Evolutionary conservation across 352 stramenopile species (phyloP).

Genomic region (Phytopythium aichiense): DNA sequence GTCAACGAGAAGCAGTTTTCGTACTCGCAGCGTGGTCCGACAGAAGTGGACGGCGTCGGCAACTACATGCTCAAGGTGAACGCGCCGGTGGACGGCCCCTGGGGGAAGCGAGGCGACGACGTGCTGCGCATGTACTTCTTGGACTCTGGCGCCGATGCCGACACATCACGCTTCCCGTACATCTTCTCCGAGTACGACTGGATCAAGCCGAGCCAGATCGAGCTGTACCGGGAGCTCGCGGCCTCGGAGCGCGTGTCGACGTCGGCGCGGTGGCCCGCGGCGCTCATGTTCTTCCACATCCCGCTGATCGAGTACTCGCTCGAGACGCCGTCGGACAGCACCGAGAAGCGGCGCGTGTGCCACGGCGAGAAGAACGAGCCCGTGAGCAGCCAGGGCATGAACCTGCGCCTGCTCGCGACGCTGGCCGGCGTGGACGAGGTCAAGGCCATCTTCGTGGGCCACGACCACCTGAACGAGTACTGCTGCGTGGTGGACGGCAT

Average conservation of each 20-base stretch:
- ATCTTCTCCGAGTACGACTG: constrained; percentile 33
- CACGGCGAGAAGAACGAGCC: constrained; percentile 28
- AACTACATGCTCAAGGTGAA: constrained; percentile 61
- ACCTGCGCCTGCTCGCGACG: constrained; percentile 33
- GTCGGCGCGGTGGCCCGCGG: constrained; percentile 18
- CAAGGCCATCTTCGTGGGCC: constrained; percentile 52
- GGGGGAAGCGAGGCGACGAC: constrained; percentile 22
- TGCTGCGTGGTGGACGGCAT: constrained; percentile 40
- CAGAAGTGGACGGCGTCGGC: constrained; percentile 43
- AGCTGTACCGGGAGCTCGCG: constrained; percentile 34
- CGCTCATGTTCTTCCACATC: constrained; percentile 68
- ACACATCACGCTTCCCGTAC: constrained; percentile 23
- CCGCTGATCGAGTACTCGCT: constrained; percentile 43
- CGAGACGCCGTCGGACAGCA: constrained; percentile 13
- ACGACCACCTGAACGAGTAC: constrained; percentile 66
- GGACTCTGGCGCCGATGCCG: constrained; percentile 38
- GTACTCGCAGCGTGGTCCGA: constrained; percentile 45
- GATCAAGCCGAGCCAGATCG: constrained; percentile 43
- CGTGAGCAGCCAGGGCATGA: constrained; percentile 21
- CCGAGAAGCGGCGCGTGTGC: not conserved
- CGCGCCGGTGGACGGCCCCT: constrained; percentile 30
- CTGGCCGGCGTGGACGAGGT: constrained; percentile 44
- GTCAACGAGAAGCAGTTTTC: constrained; percentile 30
- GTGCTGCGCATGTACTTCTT: constrained; percentile 77
- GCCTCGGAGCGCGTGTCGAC: not conserved